phyloP scores from a whole-genome alignment of 352 stramenopile genomes.

The Phytopythium sindhum region DNA sequence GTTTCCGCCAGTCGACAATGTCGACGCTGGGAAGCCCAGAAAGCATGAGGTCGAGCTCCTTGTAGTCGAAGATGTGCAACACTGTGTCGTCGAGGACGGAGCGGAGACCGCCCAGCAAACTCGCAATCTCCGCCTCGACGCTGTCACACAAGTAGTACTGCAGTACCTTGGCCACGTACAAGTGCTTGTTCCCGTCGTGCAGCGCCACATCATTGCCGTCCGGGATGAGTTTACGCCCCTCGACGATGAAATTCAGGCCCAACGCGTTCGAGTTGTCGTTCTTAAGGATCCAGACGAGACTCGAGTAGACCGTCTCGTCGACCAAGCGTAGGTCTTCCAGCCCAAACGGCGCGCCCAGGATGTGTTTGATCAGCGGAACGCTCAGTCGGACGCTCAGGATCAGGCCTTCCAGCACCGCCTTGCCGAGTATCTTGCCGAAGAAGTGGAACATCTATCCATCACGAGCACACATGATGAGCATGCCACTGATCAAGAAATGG shows the following conservation, averaged over 20 bases:
- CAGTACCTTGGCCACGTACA: constrained; percentile 91
- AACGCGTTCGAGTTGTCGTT: constrained; percentile 50
- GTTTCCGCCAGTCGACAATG: constrained; percentile 78
- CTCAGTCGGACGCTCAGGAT: constrained; percentile 65
- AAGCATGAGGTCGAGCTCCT: constrained; percentile 91
- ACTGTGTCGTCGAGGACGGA: constrained; percentile 94
- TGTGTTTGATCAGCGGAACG: constrained; percentile 64
- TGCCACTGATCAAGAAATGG: no score
- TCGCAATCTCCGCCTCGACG: constrained; percentile 86
- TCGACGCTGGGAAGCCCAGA: constrained; percentile 80
- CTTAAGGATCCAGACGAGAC: constrained; percentile 58
- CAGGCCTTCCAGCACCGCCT: constrained; percentile 69
- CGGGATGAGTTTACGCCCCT: constrained; percentile 59
- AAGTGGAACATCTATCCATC: constrained; percentile 73
- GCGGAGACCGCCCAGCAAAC: constrained; percentile 85
- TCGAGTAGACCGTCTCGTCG: constrained; percentile 71
- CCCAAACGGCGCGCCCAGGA: constrained; percentile 56
- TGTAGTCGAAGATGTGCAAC: constrained; percentile 97
- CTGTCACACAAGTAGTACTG: constrained; percentile 96
- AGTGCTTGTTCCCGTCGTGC: constrained; percentile 93
- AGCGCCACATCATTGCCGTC: constrained; percentile 61
- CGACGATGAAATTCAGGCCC: constrained; percentile 61
- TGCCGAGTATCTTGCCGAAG: constrained; percentile 64
- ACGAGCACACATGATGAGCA: no score
- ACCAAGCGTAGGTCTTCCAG: constrained; percentile 59